phyloP scores from a whole-genome alignment of 116 monocot genomes.

The Posidonia oceanica region DNA sequence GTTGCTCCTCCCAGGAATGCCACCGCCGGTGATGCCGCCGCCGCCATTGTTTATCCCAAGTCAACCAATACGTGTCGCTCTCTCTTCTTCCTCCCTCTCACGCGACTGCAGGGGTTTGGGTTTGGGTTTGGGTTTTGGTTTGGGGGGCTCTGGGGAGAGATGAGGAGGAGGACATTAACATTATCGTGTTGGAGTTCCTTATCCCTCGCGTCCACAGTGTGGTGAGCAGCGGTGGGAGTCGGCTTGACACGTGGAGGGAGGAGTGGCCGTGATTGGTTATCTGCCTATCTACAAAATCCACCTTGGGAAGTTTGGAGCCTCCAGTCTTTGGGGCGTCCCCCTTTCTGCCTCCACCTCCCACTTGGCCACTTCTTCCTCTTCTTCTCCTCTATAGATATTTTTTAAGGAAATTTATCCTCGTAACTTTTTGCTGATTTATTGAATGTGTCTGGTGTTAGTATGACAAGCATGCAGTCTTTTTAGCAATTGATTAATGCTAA shows the following conservation, averaged over 20 bases:
- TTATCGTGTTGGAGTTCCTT: not conserved
- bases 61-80: not conserved
- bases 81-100: not conserved
- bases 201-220: not conserved
- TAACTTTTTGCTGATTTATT: too few species aligned
- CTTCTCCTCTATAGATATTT: too few species aligned
- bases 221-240: not conserved
- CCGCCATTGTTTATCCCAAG: constrained; percentile 9
- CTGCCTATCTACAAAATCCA: constrained; percentile 10
- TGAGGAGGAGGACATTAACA: not conserved
- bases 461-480: too few species aligned
- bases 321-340: not conserved
- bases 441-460: too few species aligned
- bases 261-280: not conserved
- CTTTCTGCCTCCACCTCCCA: too few species aligned
- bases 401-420: too few species aligned
- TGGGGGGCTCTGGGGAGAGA: not conserved
- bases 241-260: constrained; percentile 3
- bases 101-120: not conserved
- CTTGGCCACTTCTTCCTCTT: too few species aligned
- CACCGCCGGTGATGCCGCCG: constrained; percentile 13
- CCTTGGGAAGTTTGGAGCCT: not conserved
- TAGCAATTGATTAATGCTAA: too few species aligned
- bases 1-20: constrained; percentile 19
- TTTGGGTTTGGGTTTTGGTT: not conserved